Conservation (phyloP, 306 rosid species). For the Cyamopsis tetragonoloba region DNA sequence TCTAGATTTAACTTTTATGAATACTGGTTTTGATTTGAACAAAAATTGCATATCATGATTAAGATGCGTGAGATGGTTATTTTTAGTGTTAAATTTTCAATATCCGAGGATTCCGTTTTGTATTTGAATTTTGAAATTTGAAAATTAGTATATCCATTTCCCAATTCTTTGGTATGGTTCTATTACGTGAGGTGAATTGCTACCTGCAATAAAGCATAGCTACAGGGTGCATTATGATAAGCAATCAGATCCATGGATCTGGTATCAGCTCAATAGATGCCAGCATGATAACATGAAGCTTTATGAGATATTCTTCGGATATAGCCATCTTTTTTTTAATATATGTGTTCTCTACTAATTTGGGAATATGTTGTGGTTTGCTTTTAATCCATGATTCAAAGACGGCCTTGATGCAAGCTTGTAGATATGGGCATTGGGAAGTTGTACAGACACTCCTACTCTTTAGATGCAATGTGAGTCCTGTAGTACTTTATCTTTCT, state of each 20-base stretch:
- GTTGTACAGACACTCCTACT: constrained; percentile 83
- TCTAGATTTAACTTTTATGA: not conserved
- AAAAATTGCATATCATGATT: not conserved
- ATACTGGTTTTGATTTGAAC: not conserved
- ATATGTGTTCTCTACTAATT: not conserved
- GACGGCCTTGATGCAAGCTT: constrained; percentile 99
- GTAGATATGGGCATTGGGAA: constrained; percentile 96
- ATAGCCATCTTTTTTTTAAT: not conserved
- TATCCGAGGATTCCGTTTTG: not conserved
- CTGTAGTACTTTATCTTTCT: not conserved
- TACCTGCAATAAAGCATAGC: not conserved
- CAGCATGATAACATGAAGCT: not conserved
- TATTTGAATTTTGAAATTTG: not conserved
- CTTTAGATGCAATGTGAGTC: constrained; percentile 81
- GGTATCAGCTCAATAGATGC: constrained; percentile 11
- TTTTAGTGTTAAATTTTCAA: not conserved
- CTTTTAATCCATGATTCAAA: constrained; percentile 50
- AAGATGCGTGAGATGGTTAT: not conserved
- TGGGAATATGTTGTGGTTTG: constrained; percentile 31
- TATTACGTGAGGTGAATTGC: not conserved
- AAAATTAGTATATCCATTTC: not conserved
- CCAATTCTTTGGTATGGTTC: not conserved
- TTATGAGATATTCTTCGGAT: not conserved
- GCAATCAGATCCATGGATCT: constrained; percentile 20
- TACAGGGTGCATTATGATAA: constrained; percentile 6